Evolutionary conservation across 495 filamentous ascomycete genomes (phyloP).

Genomic region (Pyronema domesticum): DNA sequence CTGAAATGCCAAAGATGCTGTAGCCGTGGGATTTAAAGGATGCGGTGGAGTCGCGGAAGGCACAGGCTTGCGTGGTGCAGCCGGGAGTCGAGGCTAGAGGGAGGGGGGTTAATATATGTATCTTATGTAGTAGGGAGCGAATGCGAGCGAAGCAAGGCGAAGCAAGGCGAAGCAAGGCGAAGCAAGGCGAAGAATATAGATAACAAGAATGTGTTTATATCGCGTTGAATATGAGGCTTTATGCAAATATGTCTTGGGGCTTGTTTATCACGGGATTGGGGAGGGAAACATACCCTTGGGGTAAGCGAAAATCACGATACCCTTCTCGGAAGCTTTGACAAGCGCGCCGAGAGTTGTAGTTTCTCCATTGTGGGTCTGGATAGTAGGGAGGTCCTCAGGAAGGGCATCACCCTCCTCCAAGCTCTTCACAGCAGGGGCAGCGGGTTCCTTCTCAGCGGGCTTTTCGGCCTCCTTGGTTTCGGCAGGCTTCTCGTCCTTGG

Average conservation of each 20-base stretch:
- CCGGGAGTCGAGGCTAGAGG: slow-evolving; percentile 53
- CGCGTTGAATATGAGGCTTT: not conserved
- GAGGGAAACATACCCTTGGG: slow-evolving; percentile 45
- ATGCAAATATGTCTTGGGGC: too few species aligned
- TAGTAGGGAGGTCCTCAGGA: slow-evolving; percentile 30
- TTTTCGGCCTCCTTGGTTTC: not conserved
- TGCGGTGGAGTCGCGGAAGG: slow-evolving; percentile 72
- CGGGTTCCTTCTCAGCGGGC: slow-evolving; percentile 21
- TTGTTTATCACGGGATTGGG: too few species aligned
- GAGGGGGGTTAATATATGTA: slow-evolving; percentile 10
- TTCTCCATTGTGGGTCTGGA: slow-evolving; percentile 66
- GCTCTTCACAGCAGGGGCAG: not conserved
- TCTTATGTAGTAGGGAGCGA: not conserved
- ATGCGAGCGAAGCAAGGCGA: too few species aligned
- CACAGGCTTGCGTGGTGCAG: slow-evolving; percentile 82
- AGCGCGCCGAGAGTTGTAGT: slow-evolving; percentile 61
- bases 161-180: too few species aligned
- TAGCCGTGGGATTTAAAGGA: slow-evolving; percentile 63
- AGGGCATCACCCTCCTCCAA: slow-evolving; percentile 14
- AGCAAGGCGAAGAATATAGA: too few species aligned
- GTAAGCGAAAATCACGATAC: slow-evolving; percentile 87
- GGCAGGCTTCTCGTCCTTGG: slow-evolving; percentile 18
- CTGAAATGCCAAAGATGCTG: slow-evolving; percentile 71
- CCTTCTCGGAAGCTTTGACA: slow-evolving; percentile 62
- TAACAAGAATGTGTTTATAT: too few species aligned